Percentiles rank a stretch among this genome's conserved stretches.
Evolutionary conservation across 352 stramenopile genomes (phyloP).

Genomic region (Globisporangium paddicum): DNA sequence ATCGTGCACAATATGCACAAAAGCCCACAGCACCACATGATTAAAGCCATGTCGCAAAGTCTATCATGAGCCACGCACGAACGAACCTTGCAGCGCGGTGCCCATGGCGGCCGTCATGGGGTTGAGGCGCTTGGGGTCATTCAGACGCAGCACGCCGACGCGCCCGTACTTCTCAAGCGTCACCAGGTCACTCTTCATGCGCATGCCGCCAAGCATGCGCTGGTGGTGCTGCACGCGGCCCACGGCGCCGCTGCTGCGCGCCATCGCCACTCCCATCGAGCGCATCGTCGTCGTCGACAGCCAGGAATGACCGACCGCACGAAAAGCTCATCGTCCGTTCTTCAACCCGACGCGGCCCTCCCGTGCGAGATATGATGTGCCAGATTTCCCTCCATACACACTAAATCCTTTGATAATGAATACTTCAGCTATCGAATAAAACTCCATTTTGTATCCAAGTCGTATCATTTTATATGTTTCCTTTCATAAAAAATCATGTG

Average conservation of each 20-base stretch:
- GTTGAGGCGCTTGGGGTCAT: constrained; percentile 84
- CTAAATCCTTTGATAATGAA: neutral
- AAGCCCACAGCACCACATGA: neutral
- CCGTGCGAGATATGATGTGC: neutral
- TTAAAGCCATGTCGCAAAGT: neutral
- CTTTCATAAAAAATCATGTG: neutral
- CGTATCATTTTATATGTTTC: neutral
- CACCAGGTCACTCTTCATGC: constrained; percentile 33
- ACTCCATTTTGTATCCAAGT: neutral
- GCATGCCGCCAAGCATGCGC: constrained; percentile 6
- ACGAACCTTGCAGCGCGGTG: constrained; percentile 41
- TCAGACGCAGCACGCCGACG: constrained; percentile 55
- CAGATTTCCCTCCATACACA: neutral
- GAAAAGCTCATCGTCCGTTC: constrained; percentile 1
- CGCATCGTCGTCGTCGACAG: neutral
- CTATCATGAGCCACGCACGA: neutral
- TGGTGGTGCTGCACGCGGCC: neutral
- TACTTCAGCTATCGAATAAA: neutral
- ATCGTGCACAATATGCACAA: neutral
- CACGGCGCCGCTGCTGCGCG: neutral
- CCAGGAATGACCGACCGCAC: neutral
- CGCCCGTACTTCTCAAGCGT: constrained; percentile 43
- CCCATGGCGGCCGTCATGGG: constrained; percentile 85
- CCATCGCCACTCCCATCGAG: neutral
- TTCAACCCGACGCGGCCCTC: constrained; percentile 3